Evolutionary conservation across 345 rosid species (phyloP).

Genomic region (Alliaria petiolata): DNA sequence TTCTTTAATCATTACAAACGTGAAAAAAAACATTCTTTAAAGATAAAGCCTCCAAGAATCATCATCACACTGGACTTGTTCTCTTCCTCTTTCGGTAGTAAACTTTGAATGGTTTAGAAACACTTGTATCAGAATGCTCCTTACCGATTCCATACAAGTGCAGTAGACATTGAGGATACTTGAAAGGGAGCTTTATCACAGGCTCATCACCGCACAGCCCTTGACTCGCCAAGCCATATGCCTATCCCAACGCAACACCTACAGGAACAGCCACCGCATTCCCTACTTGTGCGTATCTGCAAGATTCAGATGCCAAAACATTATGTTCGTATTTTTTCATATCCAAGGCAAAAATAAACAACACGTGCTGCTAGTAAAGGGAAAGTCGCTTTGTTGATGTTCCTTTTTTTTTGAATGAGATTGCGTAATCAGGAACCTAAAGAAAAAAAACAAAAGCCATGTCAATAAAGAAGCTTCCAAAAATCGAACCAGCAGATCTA

Average conservation of each 20-base stretch:
- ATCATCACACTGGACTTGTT: too few species aligned
- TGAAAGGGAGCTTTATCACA: too few species aligned
- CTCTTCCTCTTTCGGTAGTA: too few species aligned
- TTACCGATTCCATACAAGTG: too few species aligned
- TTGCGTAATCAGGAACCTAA: slow-evolving; percentile 48
- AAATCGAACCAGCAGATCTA: slow-evolving; percentile 66
- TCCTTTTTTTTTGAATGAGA: slow-evolving; percentile 22
- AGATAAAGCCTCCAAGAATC: too few species aligned
- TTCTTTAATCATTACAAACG: too few species aligned
- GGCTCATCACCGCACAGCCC: not conserved
- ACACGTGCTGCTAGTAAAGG: not conserved
- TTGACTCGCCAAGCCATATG: slow-evolving; percentile 32
- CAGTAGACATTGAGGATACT: too few species aligned
- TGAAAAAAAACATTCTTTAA: too few species aligned
- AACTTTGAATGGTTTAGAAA: too few species aligned
- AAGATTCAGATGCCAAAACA: not conserved
- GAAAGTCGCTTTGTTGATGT: slow-evolving; percentile 29
- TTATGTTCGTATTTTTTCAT: not conserved
- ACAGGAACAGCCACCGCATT: slow-evolving; percentile 46
- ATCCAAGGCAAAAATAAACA: not conserved
- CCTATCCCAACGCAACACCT: slow-evolving; percentile 35
- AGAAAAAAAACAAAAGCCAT: not conserved
- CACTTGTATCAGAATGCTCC: too few species aligned
- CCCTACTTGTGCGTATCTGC: slow-evolving; percentile 40
- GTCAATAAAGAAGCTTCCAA: not conserved